phyloP scores from a whole-genome alignment of 768 basidiomycete genomes.

The Imleria badia region DNA sequence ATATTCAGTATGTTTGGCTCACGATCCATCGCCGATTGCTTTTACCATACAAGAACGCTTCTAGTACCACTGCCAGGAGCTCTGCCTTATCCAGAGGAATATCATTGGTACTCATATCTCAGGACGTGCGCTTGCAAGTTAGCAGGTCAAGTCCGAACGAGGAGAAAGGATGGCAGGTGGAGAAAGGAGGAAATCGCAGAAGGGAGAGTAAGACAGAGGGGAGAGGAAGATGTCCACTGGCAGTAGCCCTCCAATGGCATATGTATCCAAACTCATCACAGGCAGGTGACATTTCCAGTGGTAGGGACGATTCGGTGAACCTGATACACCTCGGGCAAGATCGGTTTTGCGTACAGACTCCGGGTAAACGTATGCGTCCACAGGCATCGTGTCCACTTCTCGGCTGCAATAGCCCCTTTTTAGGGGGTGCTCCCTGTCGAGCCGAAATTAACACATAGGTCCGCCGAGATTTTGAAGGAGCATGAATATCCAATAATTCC shows the following conservation, averaged over 20 bases:
- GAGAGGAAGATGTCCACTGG: neutral
- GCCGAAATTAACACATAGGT: too few species aligned
- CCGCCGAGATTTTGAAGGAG: too few species aligned
- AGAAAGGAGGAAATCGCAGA: too few species aligned
- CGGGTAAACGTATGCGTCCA: neutral
- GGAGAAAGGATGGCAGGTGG: neutral
- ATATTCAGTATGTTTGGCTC: neutral
- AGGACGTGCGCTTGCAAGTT: neutral
- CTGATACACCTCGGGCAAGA: neutral
- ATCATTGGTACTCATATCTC: neutral
- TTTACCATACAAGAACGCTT: constrained; percentile 22
- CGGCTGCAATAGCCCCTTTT: neutral
- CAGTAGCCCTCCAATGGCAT: neutral
- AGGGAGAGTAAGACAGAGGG: neutral
- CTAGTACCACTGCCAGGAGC: constrained; percentile 19
- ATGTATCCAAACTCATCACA: neutral
- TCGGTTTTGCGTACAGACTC: neutral
- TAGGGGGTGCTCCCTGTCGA: neutral
- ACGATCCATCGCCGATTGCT: neutral
- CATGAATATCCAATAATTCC: too few species aligned
- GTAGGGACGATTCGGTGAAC: neutral
- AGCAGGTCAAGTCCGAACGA: neutral
- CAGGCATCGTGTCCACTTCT: neutral
- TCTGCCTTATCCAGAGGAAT: constrained; percentile 22
- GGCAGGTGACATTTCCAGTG: neutral